These are phyloP conservation scores for Magnaporthiopsis poae DNA, from an alignment of 2,329 filamentous ascomycete species.

Conservation along the genomic window DNA sequence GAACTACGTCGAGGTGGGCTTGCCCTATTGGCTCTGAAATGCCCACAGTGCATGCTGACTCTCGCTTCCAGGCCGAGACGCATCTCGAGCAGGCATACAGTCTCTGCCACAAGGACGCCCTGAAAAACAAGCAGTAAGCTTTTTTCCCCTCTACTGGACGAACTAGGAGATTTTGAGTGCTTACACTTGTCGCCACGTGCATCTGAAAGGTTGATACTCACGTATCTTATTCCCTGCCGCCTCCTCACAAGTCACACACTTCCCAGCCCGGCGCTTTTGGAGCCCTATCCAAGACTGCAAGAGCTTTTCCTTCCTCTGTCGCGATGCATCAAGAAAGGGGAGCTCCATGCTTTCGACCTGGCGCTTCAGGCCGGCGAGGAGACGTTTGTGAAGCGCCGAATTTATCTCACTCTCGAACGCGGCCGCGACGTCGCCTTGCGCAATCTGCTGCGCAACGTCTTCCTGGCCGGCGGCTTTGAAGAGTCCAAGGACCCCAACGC, in stretches of 20 bases:
- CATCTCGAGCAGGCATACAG: constrained; percentile 71
- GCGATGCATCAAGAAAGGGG: constrained; percentile 68
- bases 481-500: constrained; percentile 60
- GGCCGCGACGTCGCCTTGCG: constrained; percentile 84
- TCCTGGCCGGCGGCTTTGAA: constrained; percentile 72
- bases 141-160: constrained; percentile 8
- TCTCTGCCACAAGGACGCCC: constrained; percentile 65
- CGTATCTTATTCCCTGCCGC: constrained; percentile 87
- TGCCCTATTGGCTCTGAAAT: background rate
- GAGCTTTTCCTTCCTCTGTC: constrained; percentile 69
- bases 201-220: constrained; percentile 64
- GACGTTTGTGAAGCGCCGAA: constrained; percentile 85
- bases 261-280: constrained; percentile 61
- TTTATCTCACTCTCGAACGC: constrained; percentile 88
- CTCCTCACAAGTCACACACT: constrained; percentile 80
- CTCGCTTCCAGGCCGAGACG: constrained; percentile 55
- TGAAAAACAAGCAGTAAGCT: constrained; percentile 69
- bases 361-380: constrained; percentile 74
- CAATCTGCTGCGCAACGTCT: constrained; percentile 87
- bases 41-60: constrained; percentile 1
- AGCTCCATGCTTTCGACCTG: constrained; percentile 73
- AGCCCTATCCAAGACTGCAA: constrained; percentile 66
- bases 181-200: background rate
- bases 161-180: background rate
- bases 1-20: constrained; percentile 65